These are phyloP conservation scores for Kondoa malvinella DNA, from an alignment of 768 basidiomycete species.

Conservation along the genomic window DNA sequence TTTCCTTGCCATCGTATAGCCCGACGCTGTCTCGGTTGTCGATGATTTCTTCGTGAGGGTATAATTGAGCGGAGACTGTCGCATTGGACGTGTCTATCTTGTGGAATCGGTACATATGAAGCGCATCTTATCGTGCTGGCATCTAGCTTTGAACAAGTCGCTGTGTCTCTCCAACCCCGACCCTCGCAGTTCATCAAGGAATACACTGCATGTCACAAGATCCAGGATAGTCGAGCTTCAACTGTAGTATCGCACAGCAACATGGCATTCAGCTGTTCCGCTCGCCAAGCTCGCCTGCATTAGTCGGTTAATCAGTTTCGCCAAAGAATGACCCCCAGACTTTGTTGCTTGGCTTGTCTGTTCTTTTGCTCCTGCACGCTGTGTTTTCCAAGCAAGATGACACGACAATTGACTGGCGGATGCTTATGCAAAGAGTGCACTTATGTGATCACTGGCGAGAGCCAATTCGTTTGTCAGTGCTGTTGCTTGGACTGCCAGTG, in stretches of 20 bases:
- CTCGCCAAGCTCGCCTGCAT: no score
- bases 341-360: not conserved
- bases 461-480: not conserved
- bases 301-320: no score
- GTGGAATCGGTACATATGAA: slow-evolving; percentile 15
- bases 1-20: slow-evolving; percentile 76
- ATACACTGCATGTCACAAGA: no score
- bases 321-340: not conserved
- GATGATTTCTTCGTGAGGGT: slow-evolving; percentile 60
- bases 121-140: not conserved
- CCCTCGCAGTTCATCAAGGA: not conserved
- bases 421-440: not conserved
- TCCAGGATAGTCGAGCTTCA: no score
- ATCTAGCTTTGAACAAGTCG: not conserved
- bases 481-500: not conserved
- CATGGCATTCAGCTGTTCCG: no score
- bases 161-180: not conserved
- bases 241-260: no score
- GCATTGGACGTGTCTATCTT: slow-evolving; percentile 7
- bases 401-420: not conserved
- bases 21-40: slow-evolving; percentile 63
- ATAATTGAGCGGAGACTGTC: slow-evolving; percentile 43
- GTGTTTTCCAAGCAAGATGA: not conserved
- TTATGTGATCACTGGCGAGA: not conserved
- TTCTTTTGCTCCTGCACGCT: not conserved